Evolutionary conservation across 2,329 filamentous ascomycete species (phyloP).

Genomic region (Podosphaera aphanis): DNA sequence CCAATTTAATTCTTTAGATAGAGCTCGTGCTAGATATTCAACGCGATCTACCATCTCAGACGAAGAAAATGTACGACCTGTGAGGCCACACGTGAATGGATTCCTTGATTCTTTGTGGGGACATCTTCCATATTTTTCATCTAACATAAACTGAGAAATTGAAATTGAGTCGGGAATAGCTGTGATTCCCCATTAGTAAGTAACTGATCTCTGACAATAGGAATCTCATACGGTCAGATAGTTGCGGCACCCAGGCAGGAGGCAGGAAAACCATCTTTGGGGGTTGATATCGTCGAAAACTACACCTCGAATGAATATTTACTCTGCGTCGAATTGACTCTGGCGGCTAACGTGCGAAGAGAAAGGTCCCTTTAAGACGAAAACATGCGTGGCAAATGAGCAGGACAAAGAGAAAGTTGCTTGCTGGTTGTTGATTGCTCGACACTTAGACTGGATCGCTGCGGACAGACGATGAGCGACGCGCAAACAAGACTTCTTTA

Average conservation of each 20-base stretch:
- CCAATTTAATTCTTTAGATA: conserved; percentile 51
- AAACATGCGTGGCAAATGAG: too few species aligned
- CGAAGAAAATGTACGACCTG: conserved; percentile 41
- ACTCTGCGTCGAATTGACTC: too few species aligned
- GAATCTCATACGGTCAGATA: conserved; percentile 26
- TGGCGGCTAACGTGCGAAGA: too few species aligned
- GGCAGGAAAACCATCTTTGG: conserved; percentile 27
- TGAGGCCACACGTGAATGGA: conserved; percentile 57
- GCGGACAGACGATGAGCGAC: too few species aligned
- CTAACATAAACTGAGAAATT: conserved; percentile 53
- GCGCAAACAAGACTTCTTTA: too few species aligned
- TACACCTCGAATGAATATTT: too few species aligned
- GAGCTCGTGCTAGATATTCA: conserved; percentile 40
- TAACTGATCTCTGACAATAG: neutral
- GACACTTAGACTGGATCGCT: too few species aligned
- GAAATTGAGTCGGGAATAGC: conserved; percentile 43
- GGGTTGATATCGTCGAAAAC: too few species aligned
- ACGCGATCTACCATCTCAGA: conserved; percentile 40
- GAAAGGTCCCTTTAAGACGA: too few species aligned
- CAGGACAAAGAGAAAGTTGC: too few species aligned
- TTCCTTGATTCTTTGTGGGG: conserved; percentile 38
- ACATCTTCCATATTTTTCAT: conserved; percentile 44
- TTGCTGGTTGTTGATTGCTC: too few species aligned
- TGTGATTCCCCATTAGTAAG: neutral
- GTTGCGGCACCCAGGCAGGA: conserved; percentile 34